A percentile compares a stretch with the other conserved stretches of the same genome.
Evolutionary conservation across 768 basidiomycete species (phyloP).

Genomic region (Epithele typhae): DNA sequence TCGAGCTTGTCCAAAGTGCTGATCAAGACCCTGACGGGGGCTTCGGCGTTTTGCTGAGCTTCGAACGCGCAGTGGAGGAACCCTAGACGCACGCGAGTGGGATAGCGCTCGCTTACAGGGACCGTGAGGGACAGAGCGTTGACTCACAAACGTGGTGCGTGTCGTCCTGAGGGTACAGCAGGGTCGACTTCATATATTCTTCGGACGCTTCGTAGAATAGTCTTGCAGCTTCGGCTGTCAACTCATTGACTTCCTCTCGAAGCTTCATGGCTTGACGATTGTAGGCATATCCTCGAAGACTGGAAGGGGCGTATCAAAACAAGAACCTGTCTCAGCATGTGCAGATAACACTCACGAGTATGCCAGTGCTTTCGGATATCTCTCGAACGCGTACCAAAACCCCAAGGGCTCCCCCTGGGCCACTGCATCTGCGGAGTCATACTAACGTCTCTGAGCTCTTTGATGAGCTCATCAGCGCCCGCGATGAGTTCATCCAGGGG

Average conservation of each 20-base stretch:
- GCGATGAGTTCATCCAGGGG: neutral
- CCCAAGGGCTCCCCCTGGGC: neutral
- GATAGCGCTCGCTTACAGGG: too few relatives aligned
- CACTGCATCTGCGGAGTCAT: neutral
- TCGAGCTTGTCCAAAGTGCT: neutral
- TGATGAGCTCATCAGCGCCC: constrained; percentile 2
- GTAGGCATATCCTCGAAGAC: constrained; percentile 13
- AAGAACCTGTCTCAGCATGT: too few relatives aligned
- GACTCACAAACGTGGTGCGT: constrained; percentile 4
- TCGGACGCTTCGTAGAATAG: constrained; percentile 2
- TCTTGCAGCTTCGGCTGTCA: neutral
- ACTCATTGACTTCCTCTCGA: neutral
- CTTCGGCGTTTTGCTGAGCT: neutral
- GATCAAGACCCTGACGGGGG: neutral
- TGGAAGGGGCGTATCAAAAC: too few relatives aligned
- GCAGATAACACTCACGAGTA: neutral
- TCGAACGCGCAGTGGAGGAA: constrained; percentile 9
- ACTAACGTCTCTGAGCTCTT: neutral
- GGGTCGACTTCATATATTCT: constrained; percentile 6
- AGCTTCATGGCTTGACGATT: constrained; percentile 1
- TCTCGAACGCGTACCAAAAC: neutral
- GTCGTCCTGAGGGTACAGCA: constrained; percentile 11
- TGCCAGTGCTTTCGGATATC: neutral
- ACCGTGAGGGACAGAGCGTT: too few relatives aligned
- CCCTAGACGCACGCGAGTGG: constrained; percentile 3